Percentiles rank a stretch among this genome's conserved stretches.
These are phyloP conservation scores for Calocybe cyanea DNA, from an alignment of 768 basidiomycete genomes.

Conservation along the genomic window DNA sequence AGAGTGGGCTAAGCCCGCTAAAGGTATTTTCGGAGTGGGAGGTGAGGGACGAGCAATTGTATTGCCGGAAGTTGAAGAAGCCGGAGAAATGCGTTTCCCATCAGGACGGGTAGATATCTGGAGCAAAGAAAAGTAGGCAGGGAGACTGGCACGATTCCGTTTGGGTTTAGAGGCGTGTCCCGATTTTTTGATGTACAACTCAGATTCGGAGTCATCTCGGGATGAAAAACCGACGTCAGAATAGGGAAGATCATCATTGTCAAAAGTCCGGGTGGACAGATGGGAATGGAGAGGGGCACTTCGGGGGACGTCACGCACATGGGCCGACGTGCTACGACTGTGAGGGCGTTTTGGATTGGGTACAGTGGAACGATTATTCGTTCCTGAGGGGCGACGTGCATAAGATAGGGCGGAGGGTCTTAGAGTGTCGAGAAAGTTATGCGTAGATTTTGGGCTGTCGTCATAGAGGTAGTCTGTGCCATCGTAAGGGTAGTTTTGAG, in stretches of 20 bases:
- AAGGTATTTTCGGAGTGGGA: constrained; percentile 53
- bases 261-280: constrained; percentile 20
- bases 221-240: constrained; percentile 38
- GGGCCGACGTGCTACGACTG: constrained; percentile 44
- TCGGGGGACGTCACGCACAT: constrained; percentile 36
- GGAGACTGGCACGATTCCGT: constrained; percentile 70
- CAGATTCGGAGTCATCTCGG: constrained; percentile 32
- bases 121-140: constrained; percentile 72
- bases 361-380: constrained; percentile 62
- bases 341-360: constrained; percentile 41
- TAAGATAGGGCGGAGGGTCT: constrained; percentile 53
- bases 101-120: constrained; percentile 41
- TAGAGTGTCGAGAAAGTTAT: constrained; percentile 28
- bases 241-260: constrained; percentile 43
- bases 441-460: constrained; percentile 38
- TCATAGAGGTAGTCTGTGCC: constrained; percentile 36
- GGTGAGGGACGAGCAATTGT: constrained; percentile 51
- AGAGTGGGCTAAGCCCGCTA: constrained; percentile 24
- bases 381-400: constrained; percentile 66
- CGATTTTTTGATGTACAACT: constrained; percentile 24
- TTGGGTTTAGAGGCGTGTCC: constrained; percentile 40
- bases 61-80: constrained; percentile 45
- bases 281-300: constrained; percentile 39
- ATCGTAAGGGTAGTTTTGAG: constrained; percentile 30
- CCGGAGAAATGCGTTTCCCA: constrained; percentile 33